Percentiles rank a stretch among this genome's conserved stretches.
These are phyloP conservation scores for Trichoderma aggressivum DNA, from an alignment of 2,329 filamentous ascomycete species.

Conservation along the genomic window DNA sequence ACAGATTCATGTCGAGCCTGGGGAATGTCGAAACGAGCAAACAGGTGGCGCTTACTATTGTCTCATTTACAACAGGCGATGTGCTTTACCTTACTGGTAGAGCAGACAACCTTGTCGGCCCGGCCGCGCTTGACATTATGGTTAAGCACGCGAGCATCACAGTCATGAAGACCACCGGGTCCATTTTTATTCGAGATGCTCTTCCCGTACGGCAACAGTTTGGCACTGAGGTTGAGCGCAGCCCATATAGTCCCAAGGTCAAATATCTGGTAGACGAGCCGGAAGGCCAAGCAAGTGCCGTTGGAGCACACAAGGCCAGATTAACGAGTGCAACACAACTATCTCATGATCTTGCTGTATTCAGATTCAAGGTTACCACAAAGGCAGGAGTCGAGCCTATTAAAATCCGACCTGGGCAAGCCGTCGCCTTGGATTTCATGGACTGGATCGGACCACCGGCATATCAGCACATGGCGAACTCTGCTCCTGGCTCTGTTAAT, in stretches of 20 bases:
- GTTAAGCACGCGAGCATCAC: slow-evolving; percentile 13
- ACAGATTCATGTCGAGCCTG: slow-evolving; percentile 15
- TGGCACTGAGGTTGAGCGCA: slow-evolving; percentile 12
- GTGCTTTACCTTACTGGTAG: slow-evolving; percentile 9
- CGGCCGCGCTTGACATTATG: slow-evolving; percentile 1
- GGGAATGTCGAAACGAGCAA: slow-evolving; percentile 11
- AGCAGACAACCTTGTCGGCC: slow-evolving; percentile 7
- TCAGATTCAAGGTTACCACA: slow-evolving; percentile 4
- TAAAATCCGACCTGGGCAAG: slow-evolving; percentile 11
- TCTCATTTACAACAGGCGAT: slow-evolving; percentile 15
- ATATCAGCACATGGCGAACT: slow-evolving; percentile 19
- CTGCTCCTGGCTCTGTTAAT: slow-evolving; percentile 5
- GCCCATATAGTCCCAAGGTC: slow-evolving; percentile 14
- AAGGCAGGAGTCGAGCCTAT: not conserved
- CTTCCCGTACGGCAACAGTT: slow-evolving; percentile 12
- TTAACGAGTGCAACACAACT: slow-evolving; percentile 3
- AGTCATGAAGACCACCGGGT: slow-evolving; percentile 11
- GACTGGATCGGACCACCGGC: slow-evolving; percentile 15
- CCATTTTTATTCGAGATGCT: slow-evolving; percentile 8
- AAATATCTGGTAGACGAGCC: slow-evolving; percentile 15
- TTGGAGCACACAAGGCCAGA: not conserved
- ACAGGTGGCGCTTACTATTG: slow-evolving; percentile 1
- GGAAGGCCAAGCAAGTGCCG: not conserved
- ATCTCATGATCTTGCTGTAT: slow-evolving; percentile 13
- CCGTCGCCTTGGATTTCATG: slow-evolving; percentile 13